Base-by-base conservation (phyloP, 1,139 yeast genomes). In the Debaryomyces sp. region DNA sequence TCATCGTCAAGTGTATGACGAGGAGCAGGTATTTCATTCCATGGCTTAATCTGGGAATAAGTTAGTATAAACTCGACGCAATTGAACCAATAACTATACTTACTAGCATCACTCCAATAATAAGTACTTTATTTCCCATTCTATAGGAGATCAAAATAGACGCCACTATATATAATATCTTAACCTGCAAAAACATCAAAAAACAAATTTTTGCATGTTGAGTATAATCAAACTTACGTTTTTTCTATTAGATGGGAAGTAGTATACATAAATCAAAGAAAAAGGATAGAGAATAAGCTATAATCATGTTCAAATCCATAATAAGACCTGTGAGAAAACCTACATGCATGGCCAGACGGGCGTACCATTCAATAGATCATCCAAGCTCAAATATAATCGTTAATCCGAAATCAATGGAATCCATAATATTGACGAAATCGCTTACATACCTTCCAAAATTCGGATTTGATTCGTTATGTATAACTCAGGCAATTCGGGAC, bases 381-480 rank as follows among this genome's bases (percentile, higher is more conserved):
- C 66, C 72, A 3, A 52, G 61, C 2, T 63, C 78, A 29, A 71
- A 73, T 50, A 37, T 54, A 22, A 71, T 74, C 40, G 57, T 73
- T 24, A 63, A 71, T 51, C 50, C 60, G 9, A 55, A 60, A 29
- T 53, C 62, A 10, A 61, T 73, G 12, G 79, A 74, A 49, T 61
- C 73, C 15, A 60, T 63, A 39, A 64, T 76, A 22, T 62, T 76
- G 44, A 55, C 64, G 41, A 67, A 67, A 50, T 69, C 81, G 0
- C 51, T 75, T n/a, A 68, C 66, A 30, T 73, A 73, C 53, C 88
- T 92, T 24, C 96, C 96, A 1, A 58, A 67, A 45, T 73, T 68
- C 49, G 98, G 98, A 2, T 90, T 94, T 64, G 71, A 78, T 49
- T 78, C 79, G 40, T 65, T 69, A 36, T 84, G 96, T 10, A 71